phyloP scores from a whole-genome alignment of 2,329 filamentous ascomycete species.

The Tolypocladium sp. region DNA sequence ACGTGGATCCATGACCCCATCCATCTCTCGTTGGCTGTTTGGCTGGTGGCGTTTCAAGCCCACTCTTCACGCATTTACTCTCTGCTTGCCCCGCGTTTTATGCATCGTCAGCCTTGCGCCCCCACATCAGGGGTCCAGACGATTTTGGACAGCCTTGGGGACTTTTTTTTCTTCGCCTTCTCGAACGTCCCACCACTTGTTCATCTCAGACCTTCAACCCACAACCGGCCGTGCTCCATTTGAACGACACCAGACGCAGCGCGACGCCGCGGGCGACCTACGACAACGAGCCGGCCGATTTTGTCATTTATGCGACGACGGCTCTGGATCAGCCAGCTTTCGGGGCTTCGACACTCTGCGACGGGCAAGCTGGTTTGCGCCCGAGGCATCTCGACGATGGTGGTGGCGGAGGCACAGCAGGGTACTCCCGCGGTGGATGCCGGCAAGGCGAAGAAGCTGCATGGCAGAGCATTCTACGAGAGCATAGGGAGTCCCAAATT shows the following conservation, averaged over 20 bases:
- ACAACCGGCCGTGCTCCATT: not conserved
- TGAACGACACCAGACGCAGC: not conserved
- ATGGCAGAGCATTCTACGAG: slow-evolving; percentile 86
- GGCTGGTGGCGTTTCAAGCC: not conserved
- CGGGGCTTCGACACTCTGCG: not conserved
- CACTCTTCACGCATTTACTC: not conserved
- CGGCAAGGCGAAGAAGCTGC: slow-evolving; percentile 51
- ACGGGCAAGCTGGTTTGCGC: not conserved
- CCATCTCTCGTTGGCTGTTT: not conserved
- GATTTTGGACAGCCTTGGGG: not conserved
- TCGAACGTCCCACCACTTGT: not conserved
- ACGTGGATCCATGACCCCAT: not conserved
- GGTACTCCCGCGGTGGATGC: slow-evolving; percentile 9
- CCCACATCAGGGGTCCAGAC: not conserved
- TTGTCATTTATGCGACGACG: not conserved
- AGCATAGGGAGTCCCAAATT: slow-evolving; percentile 87
- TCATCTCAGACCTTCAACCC: not conserved
- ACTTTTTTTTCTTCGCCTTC: not conserved
- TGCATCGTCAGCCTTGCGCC: not conserved
- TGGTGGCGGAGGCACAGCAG: slow-evolving; percentile 9
- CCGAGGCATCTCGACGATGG: slow-evolving; percentile 22
- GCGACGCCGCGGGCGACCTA: not conserved
- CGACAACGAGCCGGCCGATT: not conserved
- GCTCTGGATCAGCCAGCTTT: not conserved
- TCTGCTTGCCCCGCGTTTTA: not conserved